Evolutionary conservation across 2,329 filamentous ascomycete species (phyloP).

Genomic region (Cylindrodendrum hubeiense): DNA sequence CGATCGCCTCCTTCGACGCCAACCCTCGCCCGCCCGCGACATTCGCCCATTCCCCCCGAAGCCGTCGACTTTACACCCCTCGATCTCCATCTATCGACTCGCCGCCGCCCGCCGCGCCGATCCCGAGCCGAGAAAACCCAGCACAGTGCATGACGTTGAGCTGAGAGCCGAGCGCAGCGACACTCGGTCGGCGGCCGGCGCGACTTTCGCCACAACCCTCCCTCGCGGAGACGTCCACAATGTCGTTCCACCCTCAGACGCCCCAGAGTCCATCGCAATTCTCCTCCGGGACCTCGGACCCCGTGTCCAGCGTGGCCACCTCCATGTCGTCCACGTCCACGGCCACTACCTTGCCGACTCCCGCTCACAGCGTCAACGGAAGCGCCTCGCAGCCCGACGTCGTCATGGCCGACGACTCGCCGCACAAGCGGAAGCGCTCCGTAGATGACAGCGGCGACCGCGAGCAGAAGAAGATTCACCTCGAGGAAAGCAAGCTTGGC

Average conservation of each 20-base stretch:
- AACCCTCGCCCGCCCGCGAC: constrained; percentile 43
- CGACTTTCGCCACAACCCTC: constrained; percentile 48
- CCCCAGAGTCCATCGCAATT: constrained; percentile 76
- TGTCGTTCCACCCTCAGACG: constrained; percentile 77
- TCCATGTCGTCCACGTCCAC: constrained; percentile 65
- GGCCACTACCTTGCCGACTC: constrained; percentile 69
- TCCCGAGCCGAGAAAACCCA: constrained; percentile 42
- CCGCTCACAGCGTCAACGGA: constrained; percentile 73
- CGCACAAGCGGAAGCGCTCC: constrained; percentile 72
- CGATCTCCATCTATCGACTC: constrained; percentile 19
- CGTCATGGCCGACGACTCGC: constrained; percentile 64
- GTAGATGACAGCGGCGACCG: constrained; percentile 68
- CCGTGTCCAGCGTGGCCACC: constrained; percentile 62
- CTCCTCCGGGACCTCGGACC: constrained; percentile 67
- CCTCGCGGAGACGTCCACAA: constrained; percentile 59
- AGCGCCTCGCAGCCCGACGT: constrained; percentile 60
- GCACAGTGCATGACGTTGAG: constrained; percentile 49
- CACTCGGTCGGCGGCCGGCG: constrained; percentile 49
- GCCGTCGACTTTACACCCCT: constrained; percentile 27
- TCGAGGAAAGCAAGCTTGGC: constrained; percentile 71
- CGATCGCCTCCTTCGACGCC: constrained; percentile 38
- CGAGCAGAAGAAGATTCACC: constrained; percentile 71
- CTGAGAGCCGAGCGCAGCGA: constrained; percentile 50
- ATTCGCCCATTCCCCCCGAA: constrained; percentile 36
- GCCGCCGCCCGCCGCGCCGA: constrained; percentile 33